Evolutionary conservation across 495 filamentous ascomycete species (phyloP).

Genomic region (Oidiodendron maius): DNA sequence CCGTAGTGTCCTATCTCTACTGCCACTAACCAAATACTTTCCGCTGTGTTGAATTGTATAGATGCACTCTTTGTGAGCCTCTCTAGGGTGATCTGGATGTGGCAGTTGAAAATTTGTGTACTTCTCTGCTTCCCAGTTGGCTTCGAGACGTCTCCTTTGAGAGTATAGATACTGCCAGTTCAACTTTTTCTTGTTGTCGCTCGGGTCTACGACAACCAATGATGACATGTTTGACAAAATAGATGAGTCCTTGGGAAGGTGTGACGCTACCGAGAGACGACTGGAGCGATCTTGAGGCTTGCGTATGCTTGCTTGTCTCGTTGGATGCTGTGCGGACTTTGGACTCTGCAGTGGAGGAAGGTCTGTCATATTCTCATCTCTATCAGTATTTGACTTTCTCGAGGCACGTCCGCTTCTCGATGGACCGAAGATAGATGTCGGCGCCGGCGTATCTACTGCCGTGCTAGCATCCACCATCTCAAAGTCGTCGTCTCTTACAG

Average conservation of each 20-base stretch:
- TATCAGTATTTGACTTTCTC: slow-evolving; percentile 9
- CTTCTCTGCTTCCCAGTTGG: slow-evolving; percentile 82
- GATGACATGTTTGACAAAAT: slow-evolving; percentile 15
- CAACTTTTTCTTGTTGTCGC: slow-evolving; percentile 42
- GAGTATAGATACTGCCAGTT: slow-evolving; percentile 89
- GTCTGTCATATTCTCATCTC: slow-evolving; percentile 8
- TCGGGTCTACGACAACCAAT: slow-evolving; percentile 17
- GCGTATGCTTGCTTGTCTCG: background rate
- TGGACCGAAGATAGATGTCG: slow-evolving; percentile 16
- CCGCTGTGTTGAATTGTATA: slow-evolving; percentile 88
- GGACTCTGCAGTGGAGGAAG: background rate
- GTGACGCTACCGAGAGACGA: background rate
- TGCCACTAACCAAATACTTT: slow-evolving; percentile 88
- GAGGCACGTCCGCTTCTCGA: background rate
- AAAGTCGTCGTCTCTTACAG: slow-evolving; percentile 34
- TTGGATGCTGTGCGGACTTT: background rate
- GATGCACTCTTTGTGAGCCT: slow-evolving; percentile 87
- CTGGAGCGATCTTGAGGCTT: background rate
- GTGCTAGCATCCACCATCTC: slow-evolving; percentile 37
- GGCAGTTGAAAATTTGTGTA: slow-evolving; percentile 87
- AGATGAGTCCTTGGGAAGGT: background rate
- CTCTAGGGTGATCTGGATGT: slow-evolving; percentile 70
- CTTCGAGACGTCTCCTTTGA: slow-evolving; percentile 76
- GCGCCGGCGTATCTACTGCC: slow-evolving; percentile 15
- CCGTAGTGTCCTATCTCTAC: slow-evolving; percentile 78